These are phyloP conservation scores for Alloteropsis angusta DNA, from an alignment of 202 grass and related monocot genomes.

Conservation along the genomic window DNA sequence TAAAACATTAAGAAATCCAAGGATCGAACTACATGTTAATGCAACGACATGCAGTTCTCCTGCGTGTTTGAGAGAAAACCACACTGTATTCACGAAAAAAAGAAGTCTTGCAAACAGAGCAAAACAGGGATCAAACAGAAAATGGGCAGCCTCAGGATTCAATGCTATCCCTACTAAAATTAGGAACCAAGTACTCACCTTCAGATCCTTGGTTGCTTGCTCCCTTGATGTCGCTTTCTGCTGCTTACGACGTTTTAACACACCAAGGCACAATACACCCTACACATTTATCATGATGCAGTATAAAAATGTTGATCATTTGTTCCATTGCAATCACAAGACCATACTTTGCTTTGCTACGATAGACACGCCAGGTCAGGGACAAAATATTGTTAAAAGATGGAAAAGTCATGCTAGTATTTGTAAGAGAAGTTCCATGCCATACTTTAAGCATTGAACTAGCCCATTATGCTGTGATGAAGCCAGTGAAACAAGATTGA, in stretches of 20 bases:
- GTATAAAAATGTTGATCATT: background rate
- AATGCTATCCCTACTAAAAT: background rate
- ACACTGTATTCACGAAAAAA: background rate
- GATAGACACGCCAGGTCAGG: background rate
- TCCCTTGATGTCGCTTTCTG: constrained; percentile 58
- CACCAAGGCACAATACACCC: constrained; percentile 72
- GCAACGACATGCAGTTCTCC: too few species aligned
- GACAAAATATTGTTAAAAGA: background rate
- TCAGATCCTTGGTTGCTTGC: constrained; percentile 74
- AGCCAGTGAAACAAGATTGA: background rate
- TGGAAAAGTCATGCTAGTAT: background rate
- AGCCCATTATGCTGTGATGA: background rate
- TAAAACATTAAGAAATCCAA: background rate
- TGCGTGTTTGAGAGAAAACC: too few species aligned
- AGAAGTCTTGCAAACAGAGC: background rate
- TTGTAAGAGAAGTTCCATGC: background rate
- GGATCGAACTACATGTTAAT: background rate
- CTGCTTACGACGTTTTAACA: constrained; percentile 57
- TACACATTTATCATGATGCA: constrained; percentile 15
- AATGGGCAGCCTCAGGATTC: background rate
- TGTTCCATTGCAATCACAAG: background rate
- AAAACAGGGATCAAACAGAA: constrained; percentile 2
- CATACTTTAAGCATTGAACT: background rate
- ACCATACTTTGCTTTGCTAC: background rate
- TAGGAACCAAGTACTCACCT: constrained; percentile 34